phyloP scores from a whole-genome alignment of 2,329 filamentous ascomycete species.

The Diaporthe humulicola region DNA sequence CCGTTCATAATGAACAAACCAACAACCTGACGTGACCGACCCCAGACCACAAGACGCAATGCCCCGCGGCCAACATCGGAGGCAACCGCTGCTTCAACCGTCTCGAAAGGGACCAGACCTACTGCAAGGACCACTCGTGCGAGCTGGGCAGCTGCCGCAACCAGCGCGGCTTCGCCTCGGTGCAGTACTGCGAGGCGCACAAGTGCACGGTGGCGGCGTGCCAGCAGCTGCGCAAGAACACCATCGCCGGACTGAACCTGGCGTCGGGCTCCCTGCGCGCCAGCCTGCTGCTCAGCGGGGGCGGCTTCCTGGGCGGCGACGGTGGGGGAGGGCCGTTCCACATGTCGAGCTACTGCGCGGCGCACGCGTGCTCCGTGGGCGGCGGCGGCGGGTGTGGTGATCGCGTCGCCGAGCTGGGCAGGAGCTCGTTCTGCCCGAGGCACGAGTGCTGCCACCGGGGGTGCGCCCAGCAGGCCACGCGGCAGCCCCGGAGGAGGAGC shows the following conservation, averaged over 20 bases:
- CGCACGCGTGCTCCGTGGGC: constrained; percentile 34
- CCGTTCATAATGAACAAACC: not conserved
- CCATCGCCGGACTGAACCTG: constrained; percentile 25
- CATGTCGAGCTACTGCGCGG: constrained; percentile 32
- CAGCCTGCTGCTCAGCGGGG: constrained; percentile 14
- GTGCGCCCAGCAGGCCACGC: constrained; percentile 22
- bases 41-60: constrained; percentile 37
- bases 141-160: constrained; percentile 35
- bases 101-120: constrained; percentile 9
- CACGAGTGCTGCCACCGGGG: constrained; percentile 31
- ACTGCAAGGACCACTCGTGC: constrained; percentile 40
- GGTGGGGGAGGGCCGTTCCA: not conserved
- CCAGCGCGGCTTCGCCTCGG: constrained; percentile 26
- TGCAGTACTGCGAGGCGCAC: constrained; percentile 45
- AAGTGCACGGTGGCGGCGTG: constrained; percentile 44
- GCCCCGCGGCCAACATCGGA: constrained; percentile 23
- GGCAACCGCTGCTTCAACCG: constrained; percentile 32
- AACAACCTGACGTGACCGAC: not conserved
- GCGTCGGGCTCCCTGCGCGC: not conserved
- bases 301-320: not conserved
- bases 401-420: constrained; percentile 14
- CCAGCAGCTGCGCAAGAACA: constrained; percentile 35
- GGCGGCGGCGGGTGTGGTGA: constrained; percentile 33
- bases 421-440: constrained; percentile 24
- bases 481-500: not conserved